Conservation (phyloP, 2,329 filamentous ascomycete genomes). For the Anisogramma anomala region DNA sequence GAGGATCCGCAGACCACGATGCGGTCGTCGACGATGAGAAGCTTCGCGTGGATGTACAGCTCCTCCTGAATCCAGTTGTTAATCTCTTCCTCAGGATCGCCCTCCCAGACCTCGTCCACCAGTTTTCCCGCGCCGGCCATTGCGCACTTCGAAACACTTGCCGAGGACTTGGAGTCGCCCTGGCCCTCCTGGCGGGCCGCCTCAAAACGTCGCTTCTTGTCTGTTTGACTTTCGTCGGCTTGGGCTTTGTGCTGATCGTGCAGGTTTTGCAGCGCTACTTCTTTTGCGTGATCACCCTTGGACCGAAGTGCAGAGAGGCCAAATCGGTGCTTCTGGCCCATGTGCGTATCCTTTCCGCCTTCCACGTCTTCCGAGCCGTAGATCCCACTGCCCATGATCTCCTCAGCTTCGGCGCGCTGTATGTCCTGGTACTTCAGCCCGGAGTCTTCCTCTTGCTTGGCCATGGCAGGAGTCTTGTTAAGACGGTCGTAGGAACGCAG, state of each 20-base stretch:
- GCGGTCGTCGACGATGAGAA: constrained; percentile 79
- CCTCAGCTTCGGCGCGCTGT: constrained; percentile 77
- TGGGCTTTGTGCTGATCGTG: constrained; percentile 25
- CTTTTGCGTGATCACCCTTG: constrained; percentile 22
- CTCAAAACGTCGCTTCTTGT: constrained; percentile 43
- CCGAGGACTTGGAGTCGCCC: constrained; percentile 27
- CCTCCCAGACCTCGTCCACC: constrained; percentile 65
- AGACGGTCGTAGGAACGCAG: constrained; percentile 85
- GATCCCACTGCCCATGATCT: constrained; percentile 71
- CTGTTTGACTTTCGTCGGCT: constrained; percentile 29
- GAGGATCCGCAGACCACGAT: constrained; percentile 76
- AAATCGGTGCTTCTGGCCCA: constrained; percentile 27
- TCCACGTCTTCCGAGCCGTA: constrained; percentile 43
- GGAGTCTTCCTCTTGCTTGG: constrained; percentile 65
- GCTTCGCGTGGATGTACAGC: constrained; percentile 86
- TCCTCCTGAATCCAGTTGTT: constrained; percentile 91
- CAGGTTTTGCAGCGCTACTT: constrained; percentile 26
- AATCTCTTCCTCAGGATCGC: constrained; percentile 62
- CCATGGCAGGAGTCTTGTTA: constrained; percentile 65
- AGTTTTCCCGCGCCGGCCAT: constrained; percentile 57
- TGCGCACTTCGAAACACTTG: constrained; percentile 62
- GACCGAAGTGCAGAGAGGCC: constrained; percentile 20
- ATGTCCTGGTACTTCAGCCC: constrained; percentile 78
- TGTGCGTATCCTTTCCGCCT: constrained; percentile 36
- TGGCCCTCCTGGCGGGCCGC: constrained; percentile 28